Conservation (phyloP, 257 asterid species). For the Nyctanthes arbortristis region DNA sequence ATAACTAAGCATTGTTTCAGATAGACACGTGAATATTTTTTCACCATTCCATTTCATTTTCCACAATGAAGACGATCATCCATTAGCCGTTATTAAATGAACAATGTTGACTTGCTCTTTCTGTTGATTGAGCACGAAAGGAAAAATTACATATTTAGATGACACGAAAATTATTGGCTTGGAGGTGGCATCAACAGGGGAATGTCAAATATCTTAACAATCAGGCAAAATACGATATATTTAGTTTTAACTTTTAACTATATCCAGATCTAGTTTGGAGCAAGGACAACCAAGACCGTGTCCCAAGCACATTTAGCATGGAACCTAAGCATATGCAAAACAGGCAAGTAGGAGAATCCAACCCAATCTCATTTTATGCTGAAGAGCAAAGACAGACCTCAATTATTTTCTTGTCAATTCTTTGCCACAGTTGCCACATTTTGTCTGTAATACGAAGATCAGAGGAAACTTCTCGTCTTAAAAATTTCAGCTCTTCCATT, state of each 20-base stretch:
- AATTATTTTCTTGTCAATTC: conserved; percentile 48
- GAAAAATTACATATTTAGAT: not conserved
- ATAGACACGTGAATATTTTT: not conserved
- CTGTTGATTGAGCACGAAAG: not conserved
- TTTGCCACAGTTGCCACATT: conserved; percentile 64
- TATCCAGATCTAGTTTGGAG: not conserved
- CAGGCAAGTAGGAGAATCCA: not conserved
- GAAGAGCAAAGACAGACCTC: conserved; percentile 50
- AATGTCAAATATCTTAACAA: too few relatives aligned
- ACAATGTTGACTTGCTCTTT: too few relatives aligned
- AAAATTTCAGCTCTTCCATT: too few relatives aligned
- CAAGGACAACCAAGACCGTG: not conserved
- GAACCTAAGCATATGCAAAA: not conserved
- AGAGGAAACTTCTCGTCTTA: conserved; percentile 20
- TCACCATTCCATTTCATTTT: not conserved
- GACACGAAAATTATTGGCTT: not conserved
- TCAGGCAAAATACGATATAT: too few relatives aligned
- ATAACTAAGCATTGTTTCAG: too few relatives aligned
- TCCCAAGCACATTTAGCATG: conserved; percentile 1
- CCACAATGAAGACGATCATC: not conserved
- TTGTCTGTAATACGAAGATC: conserved; percentile 49
- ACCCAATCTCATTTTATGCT: not conserved
- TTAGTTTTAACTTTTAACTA: not conserved
- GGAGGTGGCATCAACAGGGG: not conserved
- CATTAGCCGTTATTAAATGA: too few relatives aligned